phyloP scores from a whole-genome alignment of 768 basidiomycete genomes.

The Russula earlei region DNA sequence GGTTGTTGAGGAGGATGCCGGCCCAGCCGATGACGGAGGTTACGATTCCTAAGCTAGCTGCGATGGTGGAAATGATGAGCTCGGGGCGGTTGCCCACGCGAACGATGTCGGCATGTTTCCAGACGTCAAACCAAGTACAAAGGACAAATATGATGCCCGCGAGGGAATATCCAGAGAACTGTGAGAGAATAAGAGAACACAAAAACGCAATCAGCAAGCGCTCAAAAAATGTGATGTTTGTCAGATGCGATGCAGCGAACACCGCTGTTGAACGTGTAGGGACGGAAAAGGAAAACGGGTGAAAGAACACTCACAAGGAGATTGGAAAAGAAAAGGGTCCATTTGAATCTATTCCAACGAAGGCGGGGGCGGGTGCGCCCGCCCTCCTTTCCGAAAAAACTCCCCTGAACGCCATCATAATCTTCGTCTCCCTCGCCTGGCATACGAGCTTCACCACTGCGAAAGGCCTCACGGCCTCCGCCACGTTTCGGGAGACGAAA shows the following conservation, averaged over 20 bases:
- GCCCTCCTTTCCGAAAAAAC: conserved; percentile 34
- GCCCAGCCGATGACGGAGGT: conserved; percentile 70
- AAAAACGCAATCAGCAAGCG: neutral
- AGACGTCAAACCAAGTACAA: conserved; percentile 71
- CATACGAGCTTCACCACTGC: conserved; percentile 31
- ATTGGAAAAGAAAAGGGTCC: conserved; percentile 64
- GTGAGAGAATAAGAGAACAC: neutral
- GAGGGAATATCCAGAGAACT: conserved; percentile 56
- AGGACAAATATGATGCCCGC: conserved; percentile 55
- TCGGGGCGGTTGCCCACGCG: conserved; percentile 60
- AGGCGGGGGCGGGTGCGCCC: conserved; percentile 35
- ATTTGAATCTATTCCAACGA: conserved; percentile 81
- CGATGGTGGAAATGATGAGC: conserved; percentile 62
- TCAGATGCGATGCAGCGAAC: neutral
- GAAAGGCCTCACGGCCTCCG: conserved; percentile 57
- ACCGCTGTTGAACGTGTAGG: neutral
- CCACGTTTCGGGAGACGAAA: conserved; percentile 46
- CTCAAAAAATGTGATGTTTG: neutral
- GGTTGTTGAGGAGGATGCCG: conserved; percentile 77
- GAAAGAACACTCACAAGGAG: conserved; percentile 32
- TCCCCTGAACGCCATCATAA: conserved; percentile 29
- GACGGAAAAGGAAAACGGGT: neutral
- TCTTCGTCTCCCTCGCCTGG: conserved; percentile 31
- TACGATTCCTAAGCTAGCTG: conserved; percentile 47
- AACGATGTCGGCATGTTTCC: conserved; percentile 58